These are phyloP conservation scores for Protomyces inouyei DNA, from an alignment of 1,139 yeast species.

Conservation along the genomic window DNA sequence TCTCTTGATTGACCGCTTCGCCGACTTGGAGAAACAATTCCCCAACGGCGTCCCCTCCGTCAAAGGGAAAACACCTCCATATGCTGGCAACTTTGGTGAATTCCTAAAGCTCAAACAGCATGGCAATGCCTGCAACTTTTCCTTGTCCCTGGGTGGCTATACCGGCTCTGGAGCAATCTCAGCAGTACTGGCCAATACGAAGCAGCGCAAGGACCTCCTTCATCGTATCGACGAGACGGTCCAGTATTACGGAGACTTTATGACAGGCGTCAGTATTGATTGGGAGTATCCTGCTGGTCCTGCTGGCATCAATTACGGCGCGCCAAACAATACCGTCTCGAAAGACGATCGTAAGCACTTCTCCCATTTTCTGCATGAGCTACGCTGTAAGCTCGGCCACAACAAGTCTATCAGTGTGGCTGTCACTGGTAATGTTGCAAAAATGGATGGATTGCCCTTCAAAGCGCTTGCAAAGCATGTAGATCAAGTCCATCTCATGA, in stretches of 20 bases:
- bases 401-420: constrained; percentile 73
- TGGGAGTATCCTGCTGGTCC: constrained; percentile 75
- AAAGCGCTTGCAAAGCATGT: constrained; percentile 53
- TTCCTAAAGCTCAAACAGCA: constrained; percentile 49
- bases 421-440: constrained; percentile 45
- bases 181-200: constrained; percentile 43
- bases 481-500: constrained; percentile 77
- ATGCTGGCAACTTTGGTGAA: constrained; percentile 55
- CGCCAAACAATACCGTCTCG: not conserved
- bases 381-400: constrained; percentile 49
- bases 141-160: constrained; percentile 86
- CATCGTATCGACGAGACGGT: constrained; percentile 48
- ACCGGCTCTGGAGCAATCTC: constrained; percentile 56
- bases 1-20: constrained; percentile 53
- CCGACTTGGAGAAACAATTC: constrained; percentile 47
- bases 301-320: constrained; percentile 30
- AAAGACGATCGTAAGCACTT: constrained; percentile 47
- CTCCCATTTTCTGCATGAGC: constrained; percentile 45
- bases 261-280: constrained; percentile 76
- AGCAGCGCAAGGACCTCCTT: constrained; percentile 48
- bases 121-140: constrained; percentile 51
- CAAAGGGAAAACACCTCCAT: constrained; percentile 23
- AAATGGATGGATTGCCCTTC: constrained; percentile 41
- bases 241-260: constrained; percentile 55
- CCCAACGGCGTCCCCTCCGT: not conserved